Conservation (phyloP, 169 alveolate species). For the Hepatocystis sp. region DNA sequence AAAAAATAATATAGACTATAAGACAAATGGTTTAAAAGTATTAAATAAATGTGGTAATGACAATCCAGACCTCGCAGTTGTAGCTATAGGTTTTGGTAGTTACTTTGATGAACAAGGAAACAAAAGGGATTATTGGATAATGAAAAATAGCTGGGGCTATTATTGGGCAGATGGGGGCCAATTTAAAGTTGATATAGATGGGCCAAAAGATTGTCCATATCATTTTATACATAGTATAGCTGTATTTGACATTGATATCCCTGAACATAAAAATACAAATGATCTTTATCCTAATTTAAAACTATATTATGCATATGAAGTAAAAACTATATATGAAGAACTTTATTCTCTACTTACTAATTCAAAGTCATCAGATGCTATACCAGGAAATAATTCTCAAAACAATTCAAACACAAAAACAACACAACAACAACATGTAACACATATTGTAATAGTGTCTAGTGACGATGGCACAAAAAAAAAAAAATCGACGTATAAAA, state of each 20-base stretch:
- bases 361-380: not conserved
- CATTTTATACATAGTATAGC: slow-evolving; percentile 46
- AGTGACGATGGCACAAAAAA: not conserved
- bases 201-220: slow-evolving; percentile 31
- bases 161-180: slow-evolving; percentile 77
- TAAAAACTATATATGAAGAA: not conserved
- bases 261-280: not conserved
- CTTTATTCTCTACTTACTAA: not conserved
- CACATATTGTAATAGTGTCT: not conserved
- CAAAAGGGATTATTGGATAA: slow-evolving; percentile 61
- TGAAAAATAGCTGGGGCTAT: slow-evolving; percentile 75
- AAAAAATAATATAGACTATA: slow-evolving; percentile 49
- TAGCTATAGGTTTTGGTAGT: slow-evolving; percentile 77
- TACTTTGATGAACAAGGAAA: slow-evolving; percentile 36
- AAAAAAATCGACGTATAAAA: no score
- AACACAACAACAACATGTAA: not conserved
- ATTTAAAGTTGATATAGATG: slow-evolving; percentile 74
- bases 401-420: no score
- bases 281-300: not conserved
- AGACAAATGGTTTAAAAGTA: slow-evolving; percentile 69
- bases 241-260: slow-evolving; percentile 30
- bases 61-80: slow-evolving; percentile 73
- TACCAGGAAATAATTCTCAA: no score
- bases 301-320: not conserved
- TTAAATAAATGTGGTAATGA: slow-evolving; percentile 67